These are phyloP conservation scores for Septoria linicola DNA, from an alignment of 2,329 filamentous ascomycete species.

Conservation along the genomic window DNA sequence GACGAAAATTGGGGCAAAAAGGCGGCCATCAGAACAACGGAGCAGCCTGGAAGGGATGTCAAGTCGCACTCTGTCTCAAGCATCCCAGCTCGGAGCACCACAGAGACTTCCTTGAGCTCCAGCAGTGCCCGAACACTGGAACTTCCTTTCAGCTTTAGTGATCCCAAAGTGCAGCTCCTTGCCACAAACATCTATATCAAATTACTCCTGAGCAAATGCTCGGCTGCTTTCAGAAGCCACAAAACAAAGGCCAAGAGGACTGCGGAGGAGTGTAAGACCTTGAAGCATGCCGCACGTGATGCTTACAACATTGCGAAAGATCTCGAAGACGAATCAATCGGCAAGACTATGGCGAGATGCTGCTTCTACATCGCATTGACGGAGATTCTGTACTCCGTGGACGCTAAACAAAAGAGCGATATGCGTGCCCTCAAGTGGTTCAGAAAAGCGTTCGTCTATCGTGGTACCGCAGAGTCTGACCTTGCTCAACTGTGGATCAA, in stretches of 20 bases:
- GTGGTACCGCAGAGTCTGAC: neutral
- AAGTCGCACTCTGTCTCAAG: no score
- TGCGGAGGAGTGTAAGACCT: neutral
- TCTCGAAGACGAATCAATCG: neutral
- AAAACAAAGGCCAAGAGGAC: neutral
- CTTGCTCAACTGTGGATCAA: slow-evolving; percentile 1
- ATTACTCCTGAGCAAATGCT: neutral
- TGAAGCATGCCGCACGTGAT: neutral
- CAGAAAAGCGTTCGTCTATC: neutral
- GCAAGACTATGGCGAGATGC: slow-evolving; percentile 1
- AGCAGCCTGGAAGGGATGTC: no score
- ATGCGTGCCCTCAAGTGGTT: slow-evolving; percentile 7
- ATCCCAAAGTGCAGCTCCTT: neutral
- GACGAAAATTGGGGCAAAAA: no score
- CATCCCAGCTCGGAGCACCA: no score
- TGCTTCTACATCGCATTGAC: slow-evolving; percentile 6
- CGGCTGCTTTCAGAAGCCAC: neutral
- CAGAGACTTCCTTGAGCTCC: no score
- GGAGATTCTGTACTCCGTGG: slow-evolving; percentile 1
- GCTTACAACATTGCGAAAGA: neutral
- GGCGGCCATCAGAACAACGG: no score
- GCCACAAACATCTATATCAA: slow-evolving; percentile 7
- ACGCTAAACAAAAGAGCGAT: slow-evolving; percentile 2
- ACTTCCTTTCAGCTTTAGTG: no score
- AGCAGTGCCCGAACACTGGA: no score